A percentile compares a stretch with the other conserved stretches of the same genome.
Conservation (phyloP, 805 yeast species). For the Yueomyces sinensis region DNA sequence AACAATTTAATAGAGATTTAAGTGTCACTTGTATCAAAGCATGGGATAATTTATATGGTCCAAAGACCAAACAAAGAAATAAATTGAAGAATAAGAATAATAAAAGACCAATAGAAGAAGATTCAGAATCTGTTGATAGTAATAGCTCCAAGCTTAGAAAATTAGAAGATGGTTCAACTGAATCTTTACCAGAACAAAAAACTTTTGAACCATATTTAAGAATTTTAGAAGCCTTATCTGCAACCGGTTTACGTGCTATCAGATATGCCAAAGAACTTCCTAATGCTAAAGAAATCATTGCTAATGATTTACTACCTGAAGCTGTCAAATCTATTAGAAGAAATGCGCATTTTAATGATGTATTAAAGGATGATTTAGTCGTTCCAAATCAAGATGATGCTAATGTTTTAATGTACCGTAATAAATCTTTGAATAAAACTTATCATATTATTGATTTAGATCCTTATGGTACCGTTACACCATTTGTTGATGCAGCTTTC, state of each 20-base stretch:
- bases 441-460: constrained; percentile 89
- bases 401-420: constrained; percentile 58
- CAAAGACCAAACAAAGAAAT: constrained; percentile 14
- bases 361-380: constrained; percentile 43
- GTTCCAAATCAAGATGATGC: constrained; percentile 78
- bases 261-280: constrained; percentile 91
- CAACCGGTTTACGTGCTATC: constrained; percentile 89
- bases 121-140: constrained; percentile 2
- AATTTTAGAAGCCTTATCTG: constrained; percentile 82
- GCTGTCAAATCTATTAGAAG: constrained; percentile 74
- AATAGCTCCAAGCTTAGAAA: constrained; percentile 16
- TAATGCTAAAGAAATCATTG: constrained; percentile 54
- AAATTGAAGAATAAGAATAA: constrained; percentile 12
- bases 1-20: constrained; percentile 89
- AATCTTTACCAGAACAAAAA: too few species aligned
- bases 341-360: constrained; percentile 56
- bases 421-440: constrained; percentile 27
- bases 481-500: constrained; percentile 85
- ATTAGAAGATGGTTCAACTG: constrained; percentile 13
- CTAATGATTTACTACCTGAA: constrained; percentile 76
- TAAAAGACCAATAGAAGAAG: constrained; percentile 3
- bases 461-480: constrained; percentile 96
- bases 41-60: constrained; percentile 54
- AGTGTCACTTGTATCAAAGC: constrained; percentile 78
- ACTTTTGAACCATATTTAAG: constrained; percentile 36